Evolutionary conservation across 1,139 yeast species (phyloP), one percentile per base, ranked within the genome.

Genomic region (Candida sanyaensis): DNA sequence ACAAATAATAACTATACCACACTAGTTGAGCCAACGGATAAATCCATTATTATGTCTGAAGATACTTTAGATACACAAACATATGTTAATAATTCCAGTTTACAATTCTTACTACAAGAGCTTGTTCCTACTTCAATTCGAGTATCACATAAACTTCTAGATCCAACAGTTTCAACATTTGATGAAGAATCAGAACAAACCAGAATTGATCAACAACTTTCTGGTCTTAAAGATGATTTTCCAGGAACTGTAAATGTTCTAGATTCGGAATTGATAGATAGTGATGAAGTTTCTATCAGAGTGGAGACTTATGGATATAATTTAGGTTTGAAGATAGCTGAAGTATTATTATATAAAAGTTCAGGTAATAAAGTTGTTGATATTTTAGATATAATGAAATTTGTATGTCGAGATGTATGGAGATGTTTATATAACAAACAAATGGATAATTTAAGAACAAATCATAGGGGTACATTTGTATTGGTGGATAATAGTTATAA

Each of bases 341-440:
- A 91, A 59, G 68, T 87, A 33, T 69, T 90, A 50, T 78, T 91
- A 38, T 86, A 84, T 57, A 69, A 70, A 53, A 52, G 70, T 63
- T 46, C 79, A 71, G 78, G 65, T 63, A 50, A 66, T 50, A 77
- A 77, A 53, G 70, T 81, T 47, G 66, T 77, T 57, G 93, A 88
- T 52, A 75, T 86, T 23, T 66, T 92, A 42, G 93, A 89, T 55
- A 80, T 91, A 44, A 88, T 92, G 91, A 92, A 92, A 67, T 91
- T 90, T 61, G 81, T 92, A 1, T 91, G 98, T 65, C 80, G 96
- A 44, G 97, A 93, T 58, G 86, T 92, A 33, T 92, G 98, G 98
- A 83, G 81, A 57, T 69, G 79, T 45, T 63, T 92, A 37, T 91
- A 83, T 67, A 81, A 84, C 42, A 93, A 91, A 65, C 97, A 88